Conservation (phyloP, 352 stramenopile genomes). For the Pythium coloratum region DNA sequence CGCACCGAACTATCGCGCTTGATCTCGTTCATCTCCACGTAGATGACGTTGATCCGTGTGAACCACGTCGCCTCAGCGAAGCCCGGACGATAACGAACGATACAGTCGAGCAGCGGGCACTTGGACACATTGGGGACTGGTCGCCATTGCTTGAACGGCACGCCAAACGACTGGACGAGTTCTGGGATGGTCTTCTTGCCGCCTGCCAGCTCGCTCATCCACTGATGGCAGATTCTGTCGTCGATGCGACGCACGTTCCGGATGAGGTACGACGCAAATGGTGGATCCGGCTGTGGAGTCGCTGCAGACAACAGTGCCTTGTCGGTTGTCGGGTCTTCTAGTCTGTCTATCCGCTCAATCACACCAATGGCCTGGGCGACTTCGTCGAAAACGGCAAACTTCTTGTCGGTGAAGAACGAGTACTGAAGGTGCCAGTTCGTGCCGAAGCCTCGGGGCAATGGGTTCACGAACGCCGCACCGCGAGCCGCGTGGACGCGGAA, state of each 20-base stretch:
- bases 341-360: conserved; percentile 41
- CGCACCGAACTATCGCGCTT: conserved; percentile 63
- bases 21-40: conserved; percentile 85
- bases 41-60: conserved; percentile 83
- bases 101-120: conserved; percentile 76
- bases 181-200: conserved; percentile 64
- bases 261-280: conserved; percentile 82
- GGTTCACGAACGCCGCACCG: conserved; percentile 75
- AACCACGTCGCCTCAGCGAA: conserved; percentile 83
- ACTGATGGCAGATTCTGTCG: conserved; percentile 72
- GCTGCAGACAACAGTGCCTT: not conserved
- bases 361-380: conserved; percentile 46
- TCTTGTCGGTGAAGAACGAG: conserved; percentile 82
- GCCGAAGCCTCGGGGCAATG: conserved; percentile 70
- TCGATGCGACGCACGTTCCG: conserved; percentile 80
- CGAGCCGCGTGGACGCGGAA: conserved; percentile 76
- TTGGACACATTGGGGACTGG: conserved; percentile 73
- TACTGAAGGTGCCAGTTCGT: conserved; percentile 85
- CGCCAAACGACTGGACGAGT: conserved; percentile 72
- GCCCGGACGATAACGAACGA: conserved; percentile 70
- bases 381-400: conserved; percentile 72
- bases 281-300: conserved; percentile 32
- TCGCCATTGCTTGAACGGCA: conserved; percentile 85
- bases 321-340: conserved; percentile 1
- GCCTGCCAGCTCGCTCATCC: conserved; percentile 76